Conservation (phyloP, 331 rosid species). For the Stylosanthes scabra region DNA sequence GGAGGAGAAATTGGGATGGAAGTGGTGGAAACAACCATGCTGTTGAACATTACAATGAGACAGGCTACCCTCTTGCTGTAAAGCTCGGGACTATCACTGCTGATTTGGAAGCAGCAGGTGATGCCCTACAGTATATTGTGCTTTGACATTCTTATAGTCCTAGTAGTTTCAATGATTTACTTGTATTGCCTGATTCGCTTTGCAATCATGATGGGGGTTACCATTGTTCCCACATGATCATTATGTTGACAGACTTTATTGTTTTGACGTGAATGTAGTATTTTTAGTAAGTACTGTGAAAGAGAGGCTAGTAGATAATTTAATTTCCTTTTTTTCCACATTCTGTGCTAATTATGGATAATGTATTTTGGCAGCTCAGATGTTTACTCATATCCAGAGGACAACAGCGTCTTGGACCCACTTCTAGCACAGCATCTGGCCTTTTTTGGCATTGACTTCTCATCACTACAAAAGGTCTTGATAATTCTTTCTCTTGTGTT, state of each 20-base stretch:
- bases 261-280: neutral
- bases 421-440: conserved; percentile 88
- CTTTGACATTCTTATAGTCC: neutral
- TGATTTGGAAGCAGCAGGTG: conserved; percentile 98
- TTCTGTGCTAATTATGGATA: conserved; percentile 54
- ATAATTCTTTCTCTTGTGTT: conserved; percentile 34
- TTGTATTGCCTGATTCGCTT: conserved; percentile 6
- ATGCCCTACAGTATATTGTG: conserved; percentile 35
- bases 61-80: conserved; percentile 90
- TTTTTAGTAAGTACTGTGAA: conserved; percentile 1
- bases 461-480: conserved; percentile 95
- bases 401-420: conserved; percentile 90
- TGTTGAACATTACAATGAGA: conserved; percentile 77
- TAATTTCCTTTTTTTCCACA: conserved; percentile 20
- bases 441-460: conserved; percentile 94
- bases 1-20: conserved; percentile 96
- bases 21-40: conserved; percentile 98
- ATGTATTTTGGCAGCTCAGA: conserved; percentile 95
- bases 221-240: neutral
- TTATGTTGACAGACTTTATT: neutral
- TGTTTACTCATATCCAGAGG: conserved; percentile 97
- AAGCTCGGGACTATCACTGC: conserved; percentile 97
- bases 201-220: conserved; percentile 18
- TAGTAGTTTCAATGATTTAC: neutral
- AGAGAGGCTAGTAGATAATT: neutral